Base-by-base conservation (phyloP, 164 flowering plant species). In the Kalanchoe fedtschenkoi region DNA sequence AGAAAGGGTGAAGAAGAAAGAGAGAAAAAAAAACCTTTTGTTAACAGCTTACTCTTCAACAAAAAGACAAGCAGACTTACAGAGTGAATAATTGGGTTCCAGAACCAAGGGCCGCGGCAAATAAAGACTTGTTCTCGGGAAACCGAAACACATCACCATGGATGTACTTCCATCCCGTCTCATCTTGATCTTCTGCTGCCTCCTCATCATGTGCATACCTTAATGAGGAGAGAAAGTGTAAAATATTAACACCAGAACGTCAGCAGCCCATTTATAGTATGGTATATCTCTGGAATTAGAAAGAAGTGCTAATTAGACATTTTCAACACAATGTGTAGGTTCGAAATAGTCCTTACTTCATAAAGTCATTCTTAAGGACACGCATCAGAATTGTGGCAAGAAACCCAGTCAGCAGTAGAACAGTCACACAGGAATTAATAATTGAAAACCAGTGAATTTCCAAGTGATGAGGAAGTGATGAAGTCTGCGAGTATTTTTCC, bases 341-440 rank as follows among this genome's bases (percentile, higher is more conserved):
- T 21, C 13, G 1, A 33, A 33, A 58, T 19, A 58, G 44, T 64
- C n/a, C 66, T 64, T 38, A 64, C 60, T 64, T 64, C 34, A 64
- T 43, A 26, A 64, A 64, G 43, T 64, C 66, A 35, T 64, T 64
- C 61, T 64, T 64, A 15, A 64, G 66, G 26, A 64, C 61, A 5
- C 66, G 61, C 66, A 64, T 64, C 34, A 64, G 60, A 55, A 64
- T 64, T 14, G 66, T 64, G 26, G 66, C 66, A 54, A 54, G 66
- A 38, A 64, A 64, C 6, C 66, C 51, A 34, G 66, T 64, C 43
- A 64, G 57, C 10, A 64, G 66, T 34, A 64, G 60, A 21, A 64
- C 66, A 19, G 66, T 64, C 35, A 64, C 66, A 55, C 66, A 64
- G 3, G 66, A 64, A 34, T 64, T 64, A n/a, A 64, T 64, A 21